Evolutionary conservation across 768 basidiomycete genomes (phyloP).

Genomic region (Pisolithus sp.): DNA sequence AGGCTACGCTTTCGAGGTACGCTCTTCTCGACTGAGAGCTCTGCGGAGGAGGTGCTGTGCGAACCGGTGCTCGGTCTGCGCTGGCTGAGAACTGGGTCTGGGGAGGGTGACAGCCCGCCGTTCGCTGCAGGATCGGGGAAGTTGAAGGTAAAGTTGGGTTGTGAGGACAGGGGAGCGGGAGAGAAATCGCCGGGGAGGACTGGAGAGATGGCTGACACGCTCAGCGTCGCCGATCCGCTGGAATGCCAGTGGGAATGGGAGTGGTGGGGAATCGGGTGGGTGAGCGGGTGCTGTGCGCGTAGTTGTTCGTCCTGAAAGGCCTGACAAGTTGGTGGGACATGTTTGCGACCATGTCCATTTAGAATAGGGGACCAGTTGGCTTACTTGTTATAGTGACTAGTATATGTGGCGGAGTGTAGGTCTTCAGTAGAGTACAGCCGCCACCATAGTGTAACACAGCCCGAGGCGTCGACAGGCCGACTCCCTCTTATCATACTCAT

Average conservation of each 20-base stretch:
- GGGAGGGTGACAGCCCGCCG: constrained; percentile 20
- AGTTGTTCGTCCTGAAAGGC: constrained; percentile 49
- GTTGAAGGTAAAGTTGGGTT: constrained; percentile 44
- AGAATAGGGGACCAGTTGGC: too few species aligned
- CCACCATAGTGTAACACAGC: too few species aligned
- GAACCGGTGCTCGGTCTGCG: constrained; percentile 33
- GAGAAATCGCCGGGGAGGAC: constrained; percentile 44
- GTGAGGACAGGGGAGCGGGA: constrained; percentile 37
- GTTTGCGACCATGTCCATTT: too few species aligned
- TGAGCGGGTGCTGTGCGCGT: constrained; percentile 50
- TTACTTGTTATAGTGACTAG: too few species aligned
- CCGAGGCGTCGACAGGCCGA: too few species aligned
- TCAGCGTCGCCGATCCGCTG: constrained; percentile 10
- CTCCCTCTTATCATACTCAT: too few species aligned
- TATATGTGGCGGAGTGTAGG: too few species aligned
- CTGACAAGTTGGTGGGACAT: too few species aligned
- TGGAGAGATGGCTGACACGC: constrained; percentile 51
- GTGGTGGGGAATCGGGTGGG: constrained; percentile 35
- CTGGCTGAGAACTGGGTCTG: constrained; percentile 24
- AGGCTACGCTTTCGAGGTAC: constrained; percentile 67
- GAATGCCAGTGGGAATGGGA: constrained; percentile 21
- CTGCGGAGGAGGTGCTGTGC: constrained; percentile 41
- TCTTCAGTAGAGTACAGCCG: too few species aligned
- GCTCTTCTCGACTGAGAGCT: constrained; percentile 39
- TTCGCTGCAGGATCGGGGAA: constrained; percentile 35